Percentiles rank a stretch among this genome's conserved stretches.
phyloP scores from a whole-genome alignment of 2,329 filamentous ascomycete genomes.

The Ceratocystis diversiconidia region DNA sequence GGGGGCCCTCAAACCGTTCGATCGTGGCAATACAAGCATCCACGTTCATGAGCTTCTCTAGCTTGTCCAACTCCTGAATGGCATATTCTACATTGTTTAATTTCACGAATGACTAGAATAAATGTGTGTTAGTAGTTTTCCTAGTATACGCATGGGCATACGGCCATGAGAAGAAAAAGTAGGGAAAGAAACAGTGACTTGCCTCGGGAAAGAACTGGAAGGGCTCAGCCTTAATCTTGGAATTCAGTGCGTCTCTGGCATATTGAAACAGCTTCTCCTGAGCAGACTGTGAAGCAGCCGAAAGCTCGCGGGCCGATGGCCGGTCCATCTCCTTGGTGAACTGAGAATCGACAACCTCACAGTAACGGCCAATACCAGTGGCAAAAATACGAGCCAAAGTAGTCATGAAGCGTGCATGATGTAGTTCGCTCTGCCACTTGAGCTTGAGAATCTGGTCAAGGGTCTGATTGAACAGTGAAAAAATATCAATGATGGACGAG shows the following conservation, averaged over 20 bases:
- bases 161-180: not conserved
- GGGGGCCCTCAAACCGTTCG: constrained; percentile 56
- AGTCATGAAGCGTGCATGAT: constrained; percentile 96
- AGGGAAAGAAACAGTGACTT: constrained; percentile 24
- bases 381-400: constrained; percentile 74
- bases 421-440: constrained; percentile 84
- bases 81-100: constrained; percentile 96
- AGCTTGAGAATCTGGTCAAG: constrained; percentile 75
- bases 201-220: constrained; percentile 95
- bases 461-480: constrained; percentile 83
- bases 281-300: constrained; percentile 59
- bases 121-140: constrained; percentile 23
- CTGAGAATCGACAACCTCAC: constrained; percentile 72
- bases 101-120: constrained; percentile 73
- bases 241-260: constrained; percentile 84
- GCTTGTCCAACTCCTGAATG: constrained; percentile 76
- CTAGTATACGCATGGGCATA: not conserved
- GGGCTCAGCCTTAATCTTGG: constrained; percentile 84
- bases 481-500: constrained; percentile 83
- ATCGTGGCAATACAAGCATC: constrained; percentile 79
- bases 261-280: constrained; percentile 90
- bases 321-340: constrained; percentile 91
- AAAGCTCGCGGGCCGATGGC: constrained; percentile 73
- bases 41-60: constrained; percentile 81
- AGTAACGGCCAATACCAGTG: constrained; percentile 71